Evolutionary conservation across 2,329 filamentous ascomycete genomes (phyloP), one percentile per base, ranked within the genome.

Genomic region (Coniochaeta pulveracea): DNA sequence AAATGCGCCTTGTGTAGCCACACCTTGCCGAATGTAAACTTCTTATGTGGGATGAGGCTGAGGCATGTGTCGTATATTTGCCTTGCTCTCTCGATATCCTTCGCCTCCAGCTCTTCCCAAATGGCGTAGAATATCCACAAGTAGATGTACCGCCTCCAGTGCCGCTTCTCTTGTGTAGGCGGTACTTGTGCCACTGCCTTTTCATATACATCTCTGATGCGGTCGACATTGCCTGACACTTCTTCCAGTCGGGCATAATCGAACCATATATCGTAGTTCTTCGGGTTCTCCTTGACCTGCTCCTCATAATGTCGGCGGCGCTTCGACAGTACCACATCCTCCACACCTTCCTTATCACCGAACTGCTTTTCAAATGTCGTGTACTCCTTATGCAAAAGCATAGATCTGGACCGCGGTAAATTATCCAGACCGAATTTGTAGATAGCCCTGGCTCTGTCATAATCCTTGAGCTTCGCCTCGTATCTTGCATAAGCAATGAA

Each of bases 351-450:
- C 35, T 73, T 71, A 54, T 96, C 88, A 42, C 91, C 91, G 51
- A 85, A 98, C 49, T 98, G 91, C 62, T 98, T 98, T 59, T 98
- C 91, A 46, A 98, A 98, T 0, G 84, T 89, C 0, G 89, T 96
- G 54, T 96, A 98, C 10, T 86, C 79, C 52, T 93, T 93, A 61
- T 98, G 89, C 7, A 98, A 68, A 10, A 70, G 66, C 56, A 80
- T 77, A 1, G 89, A 91, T 54, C 81, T 86, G 10, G 85, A 93
- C 15, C 91, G 76, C 9, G 91, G 83, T 41, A 98, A 72, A 34
- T 89, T 81, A 55, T 98, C 91, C 6, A 98, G 64, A 16, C 89
- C 89, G 51, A 93, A 95, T 52, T 94, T 95, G 69, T 93, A 98
- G 46, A 98, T 96, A 19, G 89, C 88, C 40, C 91, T 69, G 4